Base-by-base conservation (phyloP, 2,329 filamentous ascomycete genomes). In the Elsinoe necatrix region DNA sequence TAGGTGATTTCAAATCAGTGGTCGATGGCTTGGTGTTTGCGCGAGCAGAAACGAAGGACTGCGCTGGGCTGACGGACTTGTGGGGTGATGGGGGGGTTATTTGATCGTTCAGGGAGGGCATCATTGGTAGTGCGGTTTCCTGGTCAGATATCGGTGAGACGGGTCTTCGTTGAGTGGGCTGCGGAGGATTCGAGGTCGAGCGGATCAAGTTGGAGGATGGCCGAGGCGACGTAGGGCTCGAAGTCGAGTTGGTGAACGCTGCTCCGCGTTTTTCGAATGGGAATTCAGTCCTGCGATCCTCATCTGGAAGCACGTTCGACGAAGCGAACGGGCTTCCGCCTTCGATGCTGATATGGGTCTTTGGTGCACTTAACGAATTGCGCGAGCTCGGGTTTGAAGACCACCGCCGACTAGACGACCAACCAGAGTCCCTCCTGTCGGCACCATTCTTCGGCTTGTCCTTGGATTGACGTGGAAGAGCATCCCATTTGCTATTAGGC, bases 401-500 rank as follows among this genome's bases (percentile, higher is more conserved):
- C 39, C 54, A 45, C 5, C 54, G 54, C 14, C 29, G 29, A 18
- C 39, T 47, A 5, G 54, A 29, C 11, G 54, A 56, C 54, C 54
- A 56, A 14, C 23, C 29, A 20, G 54, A 56, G 29, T 56, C 54
- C 8, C 41, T 21, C 4, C 54, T 20, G 20, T 56, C 54, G 4
- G 18, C 14, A 16, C 37, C 12, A 7, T 12, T 16, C 18, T 35
- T 23, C 2, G 41, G 9, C 35, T 47, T 35, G 25, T 56, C 54
- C 16, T 55, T 42, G 16, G 52, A 42, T 3, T 16, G n/a, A 18
- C 52, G 35, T 27, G 52, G 52, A 8, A 56, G 16, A 47, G 37
- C 54, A 27, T 56, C 54, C 54, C 54, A 56, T 37, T 56, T 56
- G 41, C 31, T 56, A 27, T 47, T 56, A 18, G 29, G 23, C 54